A percentile compares a stretch with the other conserved stretches of the same genome.
These are phyloP conservation scores for Phellinidium pouzarii DNA, from an alignment of 1,284 basidiomycete species.

Conservation along the genomic window DNA sequence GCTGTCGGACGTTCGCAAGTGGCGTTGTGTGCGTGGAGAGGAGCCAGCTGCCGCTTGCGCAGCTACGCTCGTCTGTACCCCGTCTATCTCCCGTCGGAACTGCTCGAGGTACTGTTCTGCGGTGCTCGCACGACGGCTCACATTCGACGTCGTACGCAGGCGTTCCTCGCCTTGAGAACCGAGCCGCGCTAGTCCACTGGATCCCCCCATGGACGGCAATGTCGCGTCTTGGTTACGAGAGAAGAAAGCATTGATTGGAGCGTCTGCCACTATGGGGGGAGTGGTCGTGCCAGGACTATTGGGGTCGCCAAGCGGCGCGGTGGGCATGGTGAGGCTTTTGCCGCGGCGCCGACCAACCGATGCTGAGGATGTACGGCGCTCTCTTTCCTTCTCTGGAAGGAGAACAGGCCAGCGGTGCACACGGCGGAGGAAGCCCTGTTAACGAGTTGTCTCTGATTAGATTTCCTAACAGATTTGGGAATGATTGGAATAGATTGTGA, in stretches of 20 bases:
- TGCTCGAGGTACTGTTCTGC: conserved; percentile 33
- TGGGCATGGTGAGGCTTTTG: conserved; percentile 30
- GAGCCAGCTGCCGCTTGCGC: background rate
- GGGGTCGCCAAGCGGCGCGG: conserved; percentile 1
- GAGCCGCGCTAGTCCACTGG: conserved; percentile 19
- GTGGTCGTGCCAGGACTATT: conserved; percentile 9
- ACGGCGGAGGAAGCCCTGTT: conserved; percentile 82
- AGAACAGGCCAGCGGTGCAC: conserved; percentile 91
- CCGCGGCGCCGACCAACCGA: conserved; percentile 34
- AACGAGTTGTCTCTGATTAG: background rate
- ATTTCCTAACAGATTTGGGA: background rate
- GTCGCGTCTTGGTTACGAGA: background rate
- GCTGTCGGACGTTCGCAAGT: background rate
- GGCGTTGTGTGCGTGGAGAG: conserved; percentile 10
- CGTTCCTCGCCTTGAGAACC: conserved; percentile 22
- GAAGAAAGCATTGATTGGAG: background rate
- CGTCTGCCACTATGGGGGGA: conserved; percentile 7
- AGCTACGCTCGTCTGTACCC: background rate
- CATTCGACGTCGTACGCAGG: conserved; percentile 3
- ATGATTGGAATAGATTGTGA: background rate
- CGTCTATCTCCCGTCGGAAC: conserved; percentile 24
- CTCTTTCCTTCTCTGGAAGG: conserved; percentile 29
- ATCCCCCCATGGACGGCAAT: conserved; percentile 16
- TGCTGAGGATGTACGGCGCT: conserved; percentile 10
- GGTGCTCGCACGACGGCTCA: conserved; percentile 26